phyloP scores from a whole-genome alignment of 106 monocot genomes.

The Posidonia australis region DNA sequence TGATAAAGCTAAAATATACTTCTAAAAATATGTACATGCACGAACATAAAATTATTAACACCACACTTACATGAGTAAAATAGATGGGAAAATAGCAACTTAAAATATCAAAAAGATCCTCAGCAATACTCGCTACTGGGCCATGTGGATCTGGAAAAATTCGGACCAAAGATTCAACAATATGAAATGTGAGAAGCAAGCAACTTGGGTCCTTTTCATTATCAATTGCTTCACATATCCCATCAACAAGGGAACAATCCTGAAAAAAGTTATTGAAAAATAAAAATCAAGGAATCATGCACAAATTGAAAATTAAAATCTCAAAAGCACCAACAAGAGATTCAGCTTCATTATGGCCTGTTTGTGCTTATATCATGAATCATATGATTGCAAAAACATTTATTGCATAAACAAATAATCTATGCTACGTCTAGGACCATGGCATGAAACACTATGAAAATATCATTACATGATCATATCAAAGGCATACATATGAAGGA shows the following conservation, averaged over 20 bases:
- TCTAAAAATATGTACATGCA: neutral
- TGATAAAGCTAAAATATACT: too few species aligned
- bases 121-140: constrained; percentile 29
- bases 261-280: constrained; percentile 11
- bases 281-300: too few species aligned
- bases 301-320: too few species aligned
- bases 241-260: constrained; percentile 63
- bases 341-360: too few species aligned
- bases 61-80: constrained; percentile 81
- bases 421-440: too few species aligned
- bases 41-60: neutral
- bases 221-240: constrained; percentile 79
- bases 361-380: too few species aligned
- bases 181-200: constrained; percentile 60
- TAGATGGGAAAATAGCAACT: constrained; percentile 87
- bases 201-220: constrained; percentile 87
- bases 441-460: too few species aligned
- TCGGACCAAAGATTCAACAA: constrained; percentile 38
- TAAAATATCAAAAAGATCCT: constrained; percentile 75
- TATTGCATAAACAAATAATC: too few species aligned
- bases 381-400: too few species aligned
- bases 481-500: too few species aligned
- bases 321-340: too few species aligned
- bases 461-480: too few species aligned
- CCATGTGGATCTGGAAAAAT: constrained; percentile 50